Evolutionary conservation across 176 grass and related monocot genomes (phyloP), one percentile per base, ranked within the genome.

Genomic region (Pontederia paniculata): DNA sequence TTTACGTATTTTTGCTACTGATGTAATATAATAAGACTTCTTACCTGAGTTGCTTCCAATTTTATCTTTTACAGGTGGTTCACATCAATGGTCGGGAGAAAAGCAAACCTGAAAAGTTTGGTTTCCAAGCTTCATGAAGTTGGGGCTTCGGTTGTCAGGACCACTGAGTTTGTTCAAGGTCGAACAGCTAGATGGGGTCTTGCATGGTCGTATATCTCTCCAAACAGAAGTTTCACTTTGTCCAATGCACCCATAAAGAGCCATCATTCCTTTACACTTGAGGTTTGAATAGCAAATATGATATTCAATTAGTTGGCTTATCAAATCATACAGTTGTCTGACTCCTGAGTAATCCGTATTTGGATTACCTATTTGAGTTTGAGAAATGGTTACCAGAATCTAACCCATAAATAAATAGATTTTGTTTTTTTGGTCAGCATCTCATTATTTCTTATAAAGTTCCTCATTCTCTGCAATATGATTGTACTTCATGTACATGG

Each of bases 121-220:
- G 72, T 82, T 21, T 77, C 80, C 22, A 90, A 84, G 73, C 56
- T 72, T 62, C 83, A 58, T 17, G 66, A 79, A 69, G 62, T 44
- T 72, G 80, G 93, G 41, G 93, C 73, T 2, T 79, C 72, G 50
- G 48, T 90, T 23, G 83, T 91, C 50, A 88, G 81, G 78, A 91
- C 86, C 66, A 91, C 93, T 42, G 86, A 97, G 65, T 97, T 97
- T 48, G 86, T 91, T 49, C 93, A 97, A 84, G 93, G 93, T 23
- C 80, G 79, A 54, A 91, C 86, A 66, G 75, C 80, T 46, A 80
- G 93, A 81, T 88, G 93, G 93, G 83, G 80, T 23, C 80, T 97
- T 81, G 93, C 93, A 63, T 97, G 86, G 93, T 97, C 86, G 58
- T 97, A 90, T 77, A 57, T 84, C 73, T 49, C 77, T 88, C 86